Evolutionary conservation across 1,284 basidiomycete genomes (phyloP).

Genomic region (Apiotrichum porosum): DNA sequence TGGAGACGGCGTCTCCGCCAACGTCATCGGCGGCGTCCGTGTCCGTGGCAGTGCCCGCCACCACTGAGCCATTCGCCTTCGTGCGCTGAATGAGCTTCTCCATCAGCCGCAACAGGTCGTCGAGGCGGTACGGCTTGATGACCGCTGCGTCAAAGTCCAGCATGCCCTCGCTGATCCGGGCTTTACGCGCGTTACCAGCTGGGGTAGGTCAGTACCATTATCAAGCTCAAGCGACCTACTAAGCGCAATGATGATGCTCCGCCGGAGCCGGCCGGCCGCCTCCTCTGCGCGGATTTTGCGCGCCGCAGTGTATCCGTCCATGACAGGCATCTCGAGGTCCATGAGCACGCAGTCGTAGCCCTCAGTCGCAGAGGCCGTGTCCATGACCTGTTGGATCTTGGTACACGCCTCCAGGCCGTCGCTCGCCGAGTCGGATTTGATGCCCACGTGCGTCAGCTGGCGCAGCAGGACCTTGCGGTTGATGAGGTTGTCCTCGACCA

Average conservation of each 20-base stretch:
- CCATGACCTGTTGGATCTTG: slow-evolving; percentile 30
- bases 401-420: slow-evolving; percentile 50
- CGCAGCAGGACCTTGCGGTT: slow-evolving; percentile 30
- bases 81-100: slow-evolving; percentile 18
- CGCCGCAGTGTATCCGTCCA: slow-evolving; percentile 20
- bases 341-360: slow-evolving; percentile 44
- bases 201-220: neutral
- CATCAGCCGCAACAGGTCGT: slow-evolving; percentile 32
- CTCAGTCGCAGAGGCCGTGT: slow-evolving; percentile 25
- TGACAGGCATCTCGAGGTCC: slow-evolving; percentile 47
- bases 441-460: slow-evolving; percentile 15
- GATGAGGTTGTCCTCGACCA: slow-evolving; percentile 41
- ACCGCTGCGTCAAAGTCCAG: slow-evolving; percentile 39
- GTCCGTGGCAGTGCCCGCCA: no score
- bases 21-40: no score
- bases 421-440: slow-evolving; percentile 28
- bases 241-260: slow-evolving; percentile 10
- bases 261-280: slow-evolving; percentile 1
- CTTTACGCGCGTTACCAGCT: slow-evolving; percentile 22
- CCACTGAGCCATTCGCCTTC: no score
- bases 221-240: slow-evolving; percentile 2
- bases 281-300: slow-evolving; percentile 13
- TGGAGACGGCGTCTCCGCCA: no score
- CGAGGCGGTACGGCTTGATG: slow-evolving; percentile 39
- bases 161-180: slow-evolving; percentile 18